Conservation (phyloP, 441 rosid species). For the Euphorbia celastroides region DNA sequence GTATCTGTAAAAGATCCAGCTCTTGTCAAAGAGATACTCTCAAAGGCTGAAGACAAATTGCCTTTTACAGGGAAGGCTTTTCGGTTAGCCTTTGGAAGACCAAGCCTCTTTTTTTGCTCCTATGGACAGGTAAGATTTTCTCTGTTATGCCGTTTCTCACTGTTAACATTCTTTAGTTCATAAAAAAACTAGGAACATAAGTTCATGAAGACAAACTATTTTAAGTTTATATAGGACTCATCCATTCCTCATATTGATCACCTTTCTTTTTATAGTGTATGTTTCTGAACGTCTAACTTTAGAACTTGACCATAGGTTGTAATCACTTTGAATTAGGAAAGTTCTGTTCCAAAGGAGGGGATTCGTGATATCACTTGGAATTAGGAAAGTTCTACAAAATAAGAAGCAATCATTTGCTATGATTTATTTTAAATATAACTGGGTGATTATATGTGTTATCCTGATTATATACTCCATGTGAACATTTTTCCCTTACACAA, state of each 20-base stretch:
- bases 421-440: not conserved
- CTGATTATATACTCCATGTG: not conserved
- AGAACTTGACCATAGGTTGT: slow-evolving; percentile 1
- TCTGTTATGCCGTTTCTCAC: not conserved
- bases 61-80: slow-evolving; percentile 52
- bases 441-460: not conserved
- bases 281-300: not conserved
- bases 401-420: not conserved
- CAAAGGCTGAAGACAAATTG: slow-evolving; percentile 52
- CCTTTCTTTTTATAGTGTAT: not conserved
- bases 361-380: too few species aligned
- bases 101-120: slow-evolving; percentile 42
- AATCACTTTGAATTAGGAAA: not conserved
- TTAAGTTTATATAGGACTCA: too few species aligned
- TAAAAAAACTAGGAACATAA: not conserved
- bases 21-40: slow-evolving; percentile 50
- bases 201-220: not conserved
- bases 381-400: too few species aligned
- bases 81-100: slow-evolving; percentile 49
- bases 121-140: slow-evolving; percentile 33
- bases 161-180: too few species aligned
- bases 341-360: too few species aligned
- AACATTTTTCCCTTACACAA: slow-evolving; percentile 12
- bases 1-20: slow-evolving; percentile 52
- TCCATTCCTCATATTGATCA: not conserved